Conservation (phyloP, 441 rosid species). For the Erodium texanum region DNA sequence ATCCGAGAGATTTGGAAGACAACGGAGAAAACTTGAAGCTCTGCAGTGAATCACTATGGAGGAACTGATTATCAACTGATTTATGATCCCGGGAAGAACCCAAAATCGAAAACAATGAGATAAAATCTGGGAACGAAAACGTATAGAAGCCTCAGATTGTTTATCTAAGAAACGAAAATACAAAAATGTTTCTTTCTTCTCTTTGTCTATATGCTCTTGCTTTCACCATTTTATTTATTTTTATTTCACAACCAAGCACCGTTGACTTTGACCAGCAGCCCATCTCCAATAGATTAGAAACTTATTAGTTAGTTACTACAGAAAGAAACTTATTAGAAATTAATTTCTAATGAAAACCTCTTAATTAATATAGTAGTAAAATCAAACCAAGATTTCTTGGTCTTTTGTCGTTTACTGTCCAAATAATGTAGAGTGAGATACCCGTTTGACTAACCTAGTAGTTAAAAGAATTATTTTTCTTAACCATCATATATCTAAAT, state of each 20-base stretch:
- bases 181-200: neutral
- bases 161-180: constrained; percentile 25
- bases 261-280: neutral
- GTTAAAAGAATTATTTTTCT: too few relatives aligned
- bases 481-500: too few relatives aligned
- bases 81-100: neutral
- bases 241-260: neutral
- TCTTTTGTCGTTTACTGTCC: too few relatives aligned
- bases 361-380: too few relatives aligned
- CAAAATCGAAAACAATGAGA: neutral
- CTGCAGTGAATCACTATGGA: neutral
- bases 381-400: too few relatives aligned
- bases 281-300: too few relatives aligned
- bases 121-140: constrained; percentile 7
- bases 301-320: too few relatives aligned
- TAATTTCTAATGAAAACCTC: too few relatives aligned
- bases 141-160: constrained; percentile 32
- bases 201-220: neutral
- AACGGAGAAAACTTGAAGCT: constrained; percentile 1
- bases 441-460: too few relatives aligned
- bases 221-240: neutral
- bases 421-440: too few relatives aligned
- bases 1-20: too few relatives aligned
- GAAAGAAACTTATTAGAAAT: too few relatives aligned
- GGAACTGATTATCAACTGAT: neutral